phyloP scores from a whole-genome alignment of 257 asterid species.

The Catharanthus roseus region DNA sequence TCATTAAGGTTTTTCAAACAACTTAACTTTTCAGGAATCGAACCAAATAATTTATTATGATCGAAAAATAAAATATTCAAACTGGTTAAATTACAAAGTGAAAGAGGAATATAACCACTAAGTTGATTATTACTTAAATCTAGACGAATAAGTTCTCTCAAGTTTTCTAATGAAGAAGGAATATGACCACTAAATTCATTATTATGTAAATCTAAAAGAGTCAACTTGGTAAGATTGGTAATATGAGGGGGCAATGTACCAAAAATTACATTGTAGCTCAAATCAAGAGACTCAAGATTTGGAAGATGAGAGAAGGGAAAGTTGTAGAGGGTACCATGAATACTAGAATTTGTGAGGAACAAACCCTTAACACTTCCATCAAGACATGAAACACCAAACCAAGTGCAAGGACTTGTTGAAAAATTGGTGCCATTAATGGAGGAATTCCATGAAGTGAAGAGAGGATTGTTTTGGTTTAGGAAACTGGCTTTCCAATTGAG shows the following conservation, averaged over 20 bases:
- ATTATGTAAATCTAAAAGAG: neutral
- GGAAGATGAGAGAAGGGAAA: slow-evolving; percentile 24
- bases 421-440: neutral
- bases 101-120: no score
- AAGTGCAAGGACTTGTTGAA: slow-evolving; percentile 11
- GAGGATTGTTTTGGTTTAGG: slow-evolving; percentile 2
- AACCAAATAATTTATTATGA: no score
- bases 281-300: slow-evolving; percentile 19
- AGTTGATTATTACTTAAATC: no score
- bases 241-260: slow-evolving; percentile 17
- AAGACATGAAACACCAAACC: slow-evolving; percentile 26
- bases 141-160: no score
- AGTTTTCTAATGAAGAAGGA: no score
- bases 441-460: slow-evolving; percentile 18
- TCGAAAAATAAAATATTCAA: no score
- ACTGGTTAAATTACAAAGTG: no score
- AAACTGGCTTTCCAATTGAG: slow-evolving; percentile 17
- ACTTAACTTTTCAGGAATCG: no score
- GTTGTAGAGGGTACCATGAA: slow-evolving; percentile 14
- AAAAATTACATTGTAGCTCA: slow-evolving; percentile 3
- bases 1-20: no score
- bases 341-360: slow-evolving; percentile 3
- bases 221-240: slow-evolving; percentile 3
- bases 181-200: no score
- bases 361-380: slow-evolving; percentile 3